These are phyloP conservation scores for Aeminium ludgeri DNA, from an alignment of 495 filamentous ascomycete genomes.

Conservation along the genomic window DNA sequence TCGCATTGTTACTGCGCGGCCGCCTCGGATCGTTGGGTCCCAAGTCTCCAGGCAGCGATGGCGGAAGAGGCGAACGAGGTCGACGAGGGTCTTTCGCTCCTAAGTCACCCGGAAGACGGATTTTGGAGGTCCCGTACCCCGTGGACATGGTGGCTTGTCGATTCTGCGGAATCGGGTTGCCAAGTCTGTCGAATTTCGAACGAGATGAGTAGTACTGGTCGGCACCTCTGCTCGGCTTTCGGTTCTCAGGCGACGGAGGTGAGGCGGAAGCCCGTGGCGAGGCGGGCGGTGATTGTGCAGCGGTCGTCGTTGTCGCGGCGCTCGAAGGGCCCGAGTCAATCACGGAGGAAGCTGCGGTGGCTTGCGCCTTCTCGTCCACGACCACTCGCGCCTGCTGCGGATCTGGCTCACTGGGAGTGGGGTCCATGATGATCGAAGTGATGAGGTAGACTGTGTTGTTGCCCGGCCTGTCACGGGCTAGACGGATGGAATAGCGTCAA, in stretches of 20 bases:
- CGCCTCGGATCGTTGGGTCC: slow-evolving; percentile 12
- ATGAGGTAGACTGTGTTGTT: neutral
- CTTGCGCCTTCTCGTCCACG: slow-evolving; percentile 5
- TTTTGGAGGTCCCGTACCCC: slow-evolving; percentile 25
- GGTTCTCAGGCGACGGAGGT: slow-evolving; percentile 1
- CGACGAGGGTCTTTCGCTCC: slow-evolving; percentile 12
- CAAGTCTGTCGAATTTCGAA: slow-evolving; percentile 10
- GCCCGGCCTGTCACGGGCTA: too few relatives aligned
- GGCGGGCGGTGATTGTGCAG: slow-evolving; percentile 4
- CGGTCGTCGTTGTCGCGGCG: neutral
- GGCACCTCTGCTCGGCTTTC: neutral
- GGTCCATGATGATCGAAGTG: too few relatives aligned
- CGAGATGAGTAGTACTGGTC: slow-evolving; percentile 12
- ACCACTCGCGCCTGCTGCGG: neutral
- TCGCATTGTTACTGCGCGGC: slow-evolving; percentile 4
- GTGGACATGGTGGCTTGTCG: slow-evolving; percentile 34
- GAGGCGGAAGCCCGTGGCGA: slow-evolving; percentile 14
- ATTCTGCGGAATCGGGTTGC: slow-evolving; percentile 17
- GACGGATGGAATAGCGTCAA: too few relatives aligned
- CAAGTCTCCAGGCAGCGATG: slow-evolving; percentile 13
- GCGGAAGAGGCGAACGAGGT: slow-evolving; percentile 6
- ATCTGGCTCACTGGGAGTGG: too few relatives aligned
- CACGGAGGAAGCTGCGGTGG: neutral
- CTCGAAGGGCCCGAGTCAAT: neutral
- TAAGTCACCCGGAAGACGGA: slow-evolving; percentile 28